phyloP scores from a whole-genome alignment of 2,329 filamentous ascomycete genomes.

The Xylariomycetidae sp. region DNA sequence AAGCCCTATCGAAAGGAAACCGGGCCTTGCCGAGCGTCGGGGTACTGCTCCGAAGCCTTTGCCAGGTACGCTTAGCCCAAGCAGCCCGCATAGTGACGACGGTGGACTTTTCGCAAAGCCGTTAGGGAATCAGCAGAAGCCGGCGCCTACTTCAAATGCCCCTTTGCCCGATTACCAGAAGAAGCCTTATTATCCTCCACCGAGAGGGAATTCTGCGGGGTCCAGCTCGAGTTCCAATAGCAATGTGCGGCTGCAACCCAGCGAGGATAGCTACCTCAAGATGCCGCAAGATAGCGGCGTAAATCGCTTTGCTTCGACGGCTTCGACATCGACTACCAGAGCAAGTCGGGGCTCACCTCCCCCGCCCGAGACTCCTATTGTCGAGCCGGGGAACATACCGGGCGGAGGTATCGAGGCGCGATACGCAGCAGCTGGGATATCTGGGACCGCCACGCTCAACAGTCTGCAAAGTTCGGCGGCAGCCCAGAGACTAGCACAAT shows the following conservation, averaged over 20 bases:
- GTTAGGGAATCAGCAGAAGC: slow-evolving; percentile 40
- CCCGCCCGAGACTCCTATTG: slow-evolving; percentile 85
- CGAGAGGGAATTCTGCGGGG: slow-evolving; percentile 32
- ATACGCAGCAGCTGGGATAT: slow-evolving; percentile 87
- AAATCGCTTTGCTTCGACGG: slow-evolving; percentile 70
- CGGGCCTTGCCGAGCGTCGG: slow-evolving; percentile 73
- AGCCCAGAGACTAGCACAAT: slow-evolving; percentile 75
- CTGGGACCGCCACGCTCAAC: slow-evolving; percentile 76
- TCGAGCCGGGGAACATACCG: slow-evolving; percentile 65
- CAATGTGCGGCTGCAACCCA: slow-evolving; percentile 25
- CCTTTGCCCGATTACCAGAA: slow-evolving; percentile 48
- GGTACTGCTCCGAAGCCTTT: slow-evolving; percentile 78
- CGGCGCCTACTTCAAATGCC: slow-evolving; percentile 33
- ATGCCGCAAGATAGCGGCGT: slow-evolving; percentile 46
- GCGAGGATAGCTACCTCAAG: slow-evolving; percentile 28
- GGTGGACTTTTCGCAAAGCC: slow-evolving; percentile 75
- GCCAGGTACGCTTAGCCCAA: slow-evolving; percentile 60
- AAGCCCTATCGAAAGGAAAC: slow-evolving; percentile 52
- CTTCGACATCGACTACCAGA: slow-evolving; percentile 87
- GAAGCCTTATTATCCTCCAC: slow-evolving; percentile 58
- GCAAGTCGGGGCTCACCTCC: slow-evolving; percentile 91
- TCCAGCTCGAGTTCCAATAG: slow-evolving; percentile 27
- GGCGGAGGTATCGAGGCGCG: slow-evolving; percentile 83
- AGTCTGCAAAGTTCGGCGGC: slow-evolving; percentile 79
- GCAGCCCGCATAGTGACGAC: slow-evolving; percentile 70